Evolutionary conservation across 2,329 filamentous ascomycete species (phyloP), one percentile per base, ranked within the genome.

Genomic region (Aurifilum marmelostoma): DNA sequence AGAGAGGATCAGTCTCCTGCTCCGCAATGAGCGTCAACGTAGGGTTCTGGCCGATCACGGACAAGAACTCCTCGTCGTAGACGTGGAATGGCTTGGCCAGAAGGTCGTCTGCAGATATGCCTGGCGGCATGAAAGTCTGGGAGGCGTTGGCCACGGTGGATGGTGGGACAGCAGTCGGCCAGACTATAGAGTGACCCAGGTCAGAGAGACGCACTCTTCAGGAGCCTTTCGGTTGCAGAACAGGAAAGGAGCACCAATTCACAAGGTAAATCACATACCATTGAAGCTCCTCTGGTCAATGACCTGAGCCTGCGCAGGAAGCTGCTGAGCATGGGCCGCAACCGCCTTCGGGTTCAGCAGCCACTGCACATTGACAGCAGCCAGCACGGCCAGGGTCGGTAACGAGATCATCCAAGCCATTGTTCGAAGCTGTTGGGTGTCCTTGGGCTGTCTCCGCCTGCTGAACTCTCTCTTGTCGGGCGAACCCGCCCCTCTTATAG

Each of bases 41-140:
- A 0, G 86, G 84, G 52, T 83, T 77, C 0, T 74, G 43, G 5
- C 86, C 86, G 27, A 88, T 80, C 9, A 88, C 78, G 34, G 82
- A 77, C 63, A 80, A 78, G 67, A 88, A 88, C 24, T 83, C 83
- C 0, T 81, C 75, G 62, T 87, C 82, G 71, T 85, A 88, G 67
- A 86, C 76, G 68, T 84, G 79, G 71, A 82, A 81, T 12, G 81
- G 78, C 73, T 77, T 81, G 27, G 76, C 78, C 1, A 70, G 67
- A 1, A 84, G 77, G 11, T 76, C 79, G 21, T 80, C 77, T 11
- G 77, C 67, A 0, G 79, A 79, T 32, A 80, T 75, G 1, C 82
- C 82, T 0, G 83, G 83, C n/a, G 83, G 83, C 27, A 82, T 69
- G 71, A 83, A 84, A 14, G 76, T 71, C 78, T 82, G 62, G 0